A percentile compares a stretch with the other conserved stretches of the same genome.
Evolutionary conservation across 1,284 basidiomycete species (phyloP).

Genomic region (Trichosporon faecale): DNA sequence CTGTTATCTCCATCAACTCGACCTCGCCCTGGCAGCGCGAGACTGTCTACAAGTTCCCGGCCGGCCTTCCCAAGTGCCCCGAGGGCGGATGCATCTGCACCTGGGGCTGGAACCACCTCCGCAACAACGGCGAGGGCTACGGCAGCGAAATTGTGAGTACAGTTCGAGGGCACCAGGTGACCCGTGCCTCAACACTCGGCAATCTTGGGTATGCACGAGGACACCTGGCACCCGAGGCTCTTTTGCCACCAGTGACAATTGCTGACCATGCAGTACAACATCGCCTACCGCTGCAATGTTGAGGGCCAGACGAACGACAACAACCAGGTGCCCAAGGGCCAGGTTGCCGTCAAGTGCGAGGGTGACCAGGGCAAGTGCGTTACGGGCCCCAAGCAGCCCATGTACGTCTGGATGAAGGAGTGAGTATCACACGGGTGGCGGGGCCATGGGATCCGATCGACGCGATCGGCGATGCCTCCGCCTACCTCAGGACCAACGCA

Average conservation of each 20-base stretch:
- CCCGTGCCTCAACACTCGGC: too few species aligned
- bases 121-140: constrained; percentile 20
- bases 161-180: neutral
- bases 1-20: constrained; percentile 69
- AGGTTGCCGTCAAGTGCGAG: constrained; percentile 39
- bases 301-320: constrained; percentile 50
- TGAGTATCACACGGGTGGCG: constrained; percentile 3
- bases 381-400: constrained; percentile 31
- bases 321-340: constrained; percentile 52
- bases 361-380: constrained; percentile 37
- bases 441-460: neutral
- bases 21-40: constrained; percentile 64
- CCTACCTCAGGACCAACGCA: neutral
- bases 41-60: constrained; percentile 64
- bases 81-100: constrained; percentile 64
- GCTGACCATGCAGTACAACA: constrained; percentile 59
- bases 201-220: too few species aligned
- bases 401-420: constrained; percentile 20
- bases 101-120: constrained; percentile 63
- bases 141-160: constrained; percentile 21
- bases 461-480: neutral
- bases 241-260: neutral
- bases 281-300: constrained; percentile 68
- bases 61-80: constrained; percentile 65
- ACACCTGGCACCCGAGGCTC: too few species aligned